These are phyloP conservation scores for Sistotremastrum suecicum DNA, from an alignment of 768 basidiomycete species.

Conservation along the genomic window DNA sequence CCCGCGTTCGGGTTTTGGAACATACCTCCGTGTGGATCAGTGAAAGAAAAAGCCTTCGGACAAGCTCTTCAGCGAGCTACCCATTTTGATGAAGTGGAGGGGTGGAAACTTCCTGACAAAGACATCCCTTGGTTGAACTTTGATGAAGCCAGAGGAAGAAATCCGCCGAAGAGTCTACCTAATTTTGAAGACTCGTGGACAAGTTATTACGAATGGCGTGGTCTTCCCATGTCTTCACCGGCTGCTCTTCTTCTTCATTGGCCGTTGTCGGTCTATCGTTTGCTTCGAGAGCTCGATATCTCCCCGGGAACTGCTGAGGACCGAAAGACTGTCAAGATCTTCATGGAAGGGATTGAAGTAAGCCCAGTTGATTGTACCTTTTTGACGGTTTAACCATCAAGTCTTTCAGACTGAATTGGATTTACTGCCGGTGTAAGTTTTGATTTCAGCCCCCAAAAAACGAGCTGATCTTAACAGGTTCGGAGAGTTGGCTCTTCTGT, in stretches of 20 bases:
- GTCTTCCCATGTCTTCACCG: constrained; percentile 2
- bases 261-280: constrained; percentile 3
- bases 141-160: not conserved
- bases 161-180: constrained; percentile 2
- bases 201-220: constrained; percentile 7
- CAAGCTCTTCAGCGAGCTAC: too few relatives aligned
- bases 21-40: too few relatives aligned
- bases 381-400: too few relatives aligned
- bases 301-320: not conserved
- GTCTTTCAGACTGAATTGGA: constrained; percentile 1
- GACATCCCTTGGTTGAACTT: constrained; percentile 5
- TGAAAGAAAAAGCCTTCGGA: too few relatives aligned
- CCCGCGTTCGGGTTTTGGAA: too few relatives aligned
- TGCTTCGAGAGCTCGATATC: constrained; percentile 1
- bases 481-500: constrained; percentile 29
- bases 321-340: not conserved
- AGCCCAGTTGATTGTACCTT: not conserved
- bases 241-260: constrained; percentile 6
- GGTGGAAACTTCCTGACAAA: constrained; percentile 5
- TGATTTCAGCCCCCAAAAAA: too few relatives aligned
- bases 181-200: constrained; percentile 4
- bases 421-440: not conserved
- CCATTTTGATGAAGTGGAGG: not conserved
- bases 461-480: constrained; percentile 16
- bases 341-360: constrained; percentile 3